phyloP scores from a whole-genome alignment of 306 rosid species.

The Dicorynia guianensis region DNA sequence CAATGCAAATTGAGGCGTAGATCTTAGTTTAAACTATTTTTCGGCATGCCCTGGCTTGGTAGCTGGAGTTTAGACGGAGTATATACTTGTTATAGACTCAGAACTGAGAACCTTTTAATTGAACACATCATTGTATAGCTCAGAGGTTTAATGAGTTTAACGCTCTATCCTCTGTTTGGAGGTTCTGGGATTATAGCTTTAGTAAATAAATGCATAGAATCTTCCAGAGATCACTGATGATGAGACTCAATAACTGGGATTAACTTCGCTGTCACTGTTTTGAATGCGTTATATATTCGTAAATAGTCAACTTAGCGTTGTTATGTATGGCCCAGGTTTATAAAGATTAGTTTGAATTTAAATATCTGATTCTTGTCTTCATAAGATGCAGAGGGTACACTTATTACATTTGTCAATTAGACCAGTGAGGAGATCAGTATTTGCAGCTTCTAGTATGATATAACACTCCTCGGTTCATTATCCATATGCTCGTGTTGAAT shows the following conservation, averaged over 20 bases:
- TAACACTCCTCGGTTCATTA: not conserved
- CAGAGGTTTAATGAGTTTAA: slow-evolving; percentile 36
- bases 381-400: slow-evolving; percentile 22
- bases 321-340: slow-evolving; percentile 22
- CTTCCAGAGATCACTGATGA: slow-evolving; percentile 1
- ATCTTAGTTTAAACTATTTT: slow-evolving; percentile 50
- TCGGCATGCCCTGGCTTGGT: slow-evolving; percentile 33
- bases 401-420: slow-evolving; percentile 28
- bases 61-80: slow-evolving; percentile 28
- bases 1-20: slow-evolving; percentile 49
- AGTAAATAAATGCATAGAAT: slow-evolving; percentile 32
- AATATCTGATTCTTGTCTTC: slow-evolving; percentile 6
- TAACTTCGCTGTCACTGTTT: slow-evolving; percentile 25
- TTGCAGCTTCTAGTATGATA: slow-evolving; percentile 13
- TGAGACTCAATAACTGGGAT: slow-evolving; percentile 22
- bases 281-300: no score
- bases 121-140: slow-evolving; percentile 15
- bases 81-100: slow-evolving; percentile 9
- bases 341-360: not conserved
- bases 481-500: slow-evolving; percentile 17
- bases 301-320: not conserved
- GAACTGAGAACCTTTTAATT: slow-evolving; percentile 32
- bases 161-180: slow-evolving; percentile 28
- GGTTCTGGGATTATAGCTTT: slow-evolving; percentile 19
- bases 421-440: slow-evolving; percentile 27